These are phyloP conservation scores for Corylus avellana DNA, from an alignment of 306 rosid genomes.

Conservation along the genomic window DNA sequence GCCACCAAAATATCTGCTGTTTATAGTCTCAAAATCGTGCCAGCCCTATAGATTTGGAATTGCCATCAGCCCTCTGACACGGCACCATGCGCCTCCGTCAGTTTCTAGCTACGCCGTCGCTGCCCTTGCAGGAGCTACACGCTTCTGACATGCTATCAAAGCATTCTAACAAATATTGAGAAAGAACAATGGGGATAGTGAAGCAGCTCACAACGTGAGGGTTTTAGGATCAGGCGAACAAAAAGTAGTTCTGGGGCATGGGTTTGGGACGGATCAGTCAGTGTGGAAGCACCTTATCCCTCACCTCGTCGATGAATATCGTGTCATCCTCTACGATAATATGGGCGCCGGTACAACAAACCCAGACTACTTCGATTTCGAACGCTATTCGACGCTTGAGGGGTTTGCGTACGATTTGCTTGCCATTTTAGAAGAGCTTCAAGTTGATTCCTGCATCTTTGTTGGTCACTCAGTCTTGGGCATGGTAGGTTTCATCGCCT, in stretches of 20 bases:
- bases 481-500: conserved; percentile 60
- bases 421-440: conserved; percentile 57
- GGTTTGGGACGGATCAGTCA: conserved; percentile 79
- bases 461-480: conserved; percentile 75
- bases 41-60: too few relatives aligned
- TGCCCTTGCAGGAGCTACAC: too few relatives aligned
- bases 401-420: conserved; percentile 61
- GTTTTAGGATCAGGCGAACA: conserved; percentile 45
- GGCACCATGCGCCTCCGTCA: too few relatives aligned
- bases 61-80: too few relatives aligned
- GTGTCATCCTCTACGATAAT: conserved; percentile 58
- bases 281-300: conserved; percentile 77
- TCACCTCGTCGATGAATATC: conserved; percentile 55
- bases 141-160: too few relatives aligned
- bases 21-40: too few relatives aligned
- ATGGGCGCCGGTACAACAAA: conserved; percentile 77
- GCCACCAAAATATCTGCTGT: too few relatives aligned
- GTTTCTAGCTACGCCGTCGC: too few relatives aligned
- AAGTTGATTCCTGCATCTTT: conserved; percentile 49
- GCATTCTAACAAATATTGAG: too few relatives aligned
- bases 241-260: conserved; percentile 54
- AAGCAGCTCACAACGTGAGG: conserved; percentile 71
- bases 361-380: conserved; percentile 68
- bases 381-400: conserved; percentile 53
- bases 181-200: conserved; percentile 49